Evolutionary conservation across 2,329 filamentous ascomycete genomes (phyloP).

Genomic region (Diplodia scrobiculata): DNA sequence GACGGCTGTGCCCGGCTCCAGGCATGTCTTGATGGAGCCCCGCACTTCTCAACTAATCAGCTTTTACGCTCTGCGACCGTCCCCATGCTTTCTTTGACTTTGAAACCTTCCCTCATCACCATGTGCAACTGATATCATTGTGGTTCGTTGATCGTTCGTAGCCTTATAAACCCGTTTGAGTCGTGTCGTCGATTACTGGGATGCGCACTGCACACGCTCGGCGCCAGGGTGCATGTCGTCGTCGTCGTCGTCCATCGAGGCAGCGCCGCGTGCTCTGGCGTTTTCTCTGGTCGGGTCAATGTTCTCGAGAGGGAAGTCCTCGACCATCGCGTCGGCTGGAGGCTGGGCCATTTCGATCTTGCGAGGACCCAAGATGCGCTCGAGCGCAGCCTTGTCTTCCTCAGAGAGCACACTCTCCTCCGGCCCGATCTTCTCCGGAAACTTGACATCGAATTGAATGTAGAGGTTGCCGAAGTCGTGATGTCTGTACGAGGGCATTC

Average conservation of each 20-base stretch:
- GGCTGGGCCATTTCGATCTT: constrained; percentile 63
- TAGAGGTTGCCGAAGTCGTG: constrained; percentile 96
- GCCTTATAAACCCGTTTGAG: constrained; percentile 15
- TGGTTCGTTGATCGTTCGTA: constrained; percentile 27
- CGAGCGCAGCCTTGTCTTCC: constrained; percentile 74
- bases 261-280: constrained; percentile 66
- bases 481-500: constrained; percentile 94
- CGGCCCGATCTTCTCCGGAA: constrained; percentile 64
- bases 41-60: constrained; percentile 26
- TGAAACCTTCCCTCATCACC: constrained; percentile 21
- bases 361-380: constrained; percentile 78
- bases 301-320: constrained; percentile 84
- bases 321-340: constrained; percentile 84
- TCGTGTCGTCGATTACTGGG: constrained; percentile 64
- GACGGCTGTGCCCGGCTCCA: neutral
- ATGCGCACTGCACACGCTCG: constrained; percentile 83
- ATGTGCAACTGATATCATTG: constrained; percentile 25
- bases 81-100: constrained; percentile 19
- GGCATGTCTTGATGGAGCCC: neutral
- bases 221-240: constrained; percentile 61
- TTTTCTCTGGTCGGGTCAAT: constrained; percentile 68
- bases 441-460: constrained; percentile 97
- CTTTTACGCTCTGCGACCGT: constrained; percentile 17
- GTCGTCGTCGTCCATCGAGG: constrained; percentile 66
- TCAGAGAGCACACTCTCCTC: constrained; percentile 56